Evolutionary conservation across 768 basidiomycete species (phyloP).

Genomic region (Naganishia friedmannii): DNA sequence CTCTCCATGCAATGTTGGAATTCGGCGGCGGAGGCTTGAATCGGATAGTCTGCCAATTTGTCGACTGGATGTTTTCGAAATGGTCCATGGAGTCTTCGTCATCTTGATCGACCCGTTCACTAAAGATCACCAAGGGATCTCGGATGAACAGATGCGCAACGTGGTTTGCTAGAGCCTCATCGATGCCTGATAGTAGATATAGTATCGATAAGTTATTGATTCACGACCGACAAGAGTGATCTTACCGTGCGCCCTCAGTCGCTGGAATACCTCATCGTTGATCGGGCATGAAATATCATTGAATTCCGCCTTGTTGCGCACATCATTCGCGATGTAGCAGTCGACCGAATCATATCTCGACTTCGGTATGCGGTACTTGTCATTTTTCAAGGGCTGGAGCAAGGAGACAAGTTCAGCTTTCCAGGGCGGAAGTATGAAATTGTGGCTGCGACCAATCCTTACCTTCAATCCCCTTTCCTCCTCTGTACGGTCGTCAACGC

Average conservation of each 20-base stretch:
- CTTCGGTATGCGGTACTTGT: constrained; percentile 80
- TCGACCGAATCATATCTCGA: constrained; percentile 97
- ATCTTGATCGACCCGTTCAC: constrained; percentile 89
- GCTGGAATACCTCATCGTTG: constrained; percentile 68
- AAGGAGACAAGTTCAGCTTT: background rate
- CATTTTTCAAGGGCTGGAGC: constrained; percentile 69
- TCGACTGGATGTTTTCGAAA: constrained; percentile 99
- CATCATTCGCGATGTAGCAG: constrained; percentile 81
- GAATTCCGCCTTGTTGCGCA: constrained; percentile 86
- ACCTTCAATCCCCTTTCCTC: constrained; percentile 90
- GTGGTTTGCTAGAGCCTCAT: constrained; percentile 81
- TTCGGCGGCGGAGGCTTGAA: constrained; percentile 97
- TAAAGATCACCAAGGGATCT: constrained; percentile 91
- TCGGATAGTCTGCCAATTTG: constrained; percentile 97
- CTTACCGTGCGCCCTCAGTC: constrained; percentile 73
- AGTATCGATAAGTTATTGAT: background rate
- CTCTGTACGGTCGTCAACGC: constrained; percentile 92
- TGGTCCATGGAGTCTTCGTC: constrained; percentile 84
- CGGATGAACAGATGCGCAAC: constrained; percentile 94
- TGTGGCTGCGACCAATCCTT: background rate
- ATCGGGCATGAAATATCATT: constrained; percentile 82
- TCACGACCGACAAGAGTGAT: background rate
- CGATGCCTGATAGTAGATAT: constrained; percentile 63
- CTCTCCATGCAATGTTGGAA: constrained; percentile 92
- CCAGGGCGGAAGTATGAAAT: too few species aligned